Percentiles rank a stretch among this genome's conserved stretches.
Evolutionary conservation across 176 grass and related monocot genomes (phyloP).

Genomic region (Bonia amplexicaulis): DNA sequence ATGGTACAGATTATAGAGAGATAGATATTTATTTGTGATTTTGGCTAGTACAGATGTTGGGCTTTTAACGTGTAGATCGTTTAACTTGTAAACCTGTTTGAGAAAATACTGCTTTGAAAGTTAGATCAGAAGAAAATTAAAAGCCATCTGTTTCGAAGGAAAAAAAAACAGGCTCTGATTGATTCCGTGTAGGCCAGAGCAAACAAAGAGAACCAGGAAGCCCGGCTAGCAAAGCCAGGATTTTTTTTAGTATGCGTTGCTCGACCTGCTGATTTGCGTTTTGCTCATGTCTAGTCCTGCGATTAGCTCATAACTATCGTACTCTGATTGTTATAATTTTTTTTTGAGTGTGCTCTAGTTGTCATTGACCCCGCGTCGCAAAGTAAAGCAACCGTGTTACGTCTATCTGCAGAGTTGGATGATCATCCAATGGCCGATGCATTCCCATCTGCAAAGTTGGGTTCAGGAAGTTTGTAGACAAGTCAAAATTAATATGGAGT

Average conservation of each 20-base stretch:
- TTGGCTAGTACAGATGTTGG: no score
- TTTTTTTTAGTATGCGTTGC: neutral
- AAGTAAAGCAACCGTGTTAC: neutral
- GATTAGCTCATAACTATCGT: neutral
- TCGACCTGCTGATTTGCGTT: neutral
- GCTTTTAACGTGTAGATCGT: no score
- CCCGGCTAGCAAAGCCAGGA: constrained; percentile 32
- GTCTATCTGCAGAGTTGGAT: neutral
- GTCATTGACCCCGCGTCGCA: neutral
- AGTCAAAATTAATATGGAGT: neutral
- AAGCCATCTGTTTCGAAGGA: no score
- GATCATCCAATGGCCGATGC: neutral
- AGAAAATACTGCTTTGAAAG: no score
- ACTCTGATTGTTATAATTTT: neutral
- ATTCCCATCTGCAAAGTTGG: neutral
- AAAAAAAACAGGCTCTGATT: no score
- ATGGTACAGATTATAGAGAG: no score
- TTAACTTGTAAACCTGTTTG: no score
- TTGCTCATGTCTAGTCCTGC: neutral
- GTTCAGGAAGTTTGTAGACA: neutral
- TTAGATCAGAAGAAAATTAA: no score
- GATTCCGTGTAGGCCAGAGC: constrained; percentile 27
- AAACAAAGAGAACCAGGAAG: neutral
- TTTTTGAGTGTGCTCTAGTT: no score
- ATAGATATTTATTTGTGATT: no score